Conservation (phyloP, 2,329 filamentous ascomycete species). For the Alternaria longipes region DNA sequence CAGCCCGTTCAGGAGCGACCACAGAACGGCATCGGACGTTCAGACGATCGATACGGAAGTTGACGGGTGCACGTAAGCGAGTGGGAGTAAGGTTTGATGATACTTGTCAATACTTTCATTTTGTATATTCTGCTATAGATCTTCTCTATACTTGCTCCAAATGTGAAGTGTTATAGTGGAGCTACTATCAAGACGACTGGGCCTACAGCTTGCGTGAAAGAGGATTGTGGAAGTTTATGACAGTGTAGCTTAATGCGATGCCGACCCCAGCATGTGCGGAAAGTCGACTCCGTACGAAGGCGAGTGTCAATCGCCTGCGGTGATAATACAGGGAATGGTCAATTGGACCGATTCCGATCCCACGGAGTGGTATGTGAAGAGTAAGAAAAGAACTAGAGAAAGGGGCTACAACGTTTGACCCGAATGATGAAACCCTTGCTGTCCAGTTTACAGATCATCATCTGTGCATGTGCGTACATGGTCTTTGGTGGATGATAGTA, state of each 20-base stretch:
- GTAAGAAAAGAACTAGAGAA: neutral
- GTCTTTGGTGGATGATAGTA: neutral
- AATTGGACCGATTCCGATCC: neutral
- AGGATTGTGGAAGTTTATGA: neutral
- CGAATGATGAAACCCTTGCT: neutral
- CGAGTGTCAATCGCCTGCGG: neutral
- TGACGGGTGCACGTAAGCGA: constrained; percentile 3
- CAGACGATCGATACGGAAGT: neutral
- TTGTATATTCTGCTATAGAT: neutral
- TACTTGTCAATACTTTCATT: neutral
- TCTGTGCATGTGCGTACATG: neutral
- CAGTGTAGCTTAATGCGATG: constrained; percentile 7
- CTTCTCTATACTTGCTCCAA: neutral
- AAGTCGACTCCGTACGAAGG: constrained; percentile 3
- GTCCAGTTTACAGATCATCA: neutral
- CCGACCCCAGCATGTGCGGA: constrained; percentile 3
- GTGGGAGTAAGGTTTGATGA: neutral
- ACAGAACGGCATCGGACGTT: neutral
- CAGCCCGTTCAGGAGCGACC: constrained; percentile 9
- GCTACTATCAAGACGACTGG: neutral
- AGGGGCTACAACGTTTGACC: neutral
- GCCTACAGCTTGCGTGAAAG: neutral
- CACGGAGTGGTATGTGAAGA: neutral
- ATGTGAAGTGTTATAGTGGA: neutral
- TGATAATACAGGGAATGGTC: neutral